phyloP scores from a whole-genome alignment of 2,329 filamentous ascomycete genomes.

The Aaosphaeria arxii region DNA sequence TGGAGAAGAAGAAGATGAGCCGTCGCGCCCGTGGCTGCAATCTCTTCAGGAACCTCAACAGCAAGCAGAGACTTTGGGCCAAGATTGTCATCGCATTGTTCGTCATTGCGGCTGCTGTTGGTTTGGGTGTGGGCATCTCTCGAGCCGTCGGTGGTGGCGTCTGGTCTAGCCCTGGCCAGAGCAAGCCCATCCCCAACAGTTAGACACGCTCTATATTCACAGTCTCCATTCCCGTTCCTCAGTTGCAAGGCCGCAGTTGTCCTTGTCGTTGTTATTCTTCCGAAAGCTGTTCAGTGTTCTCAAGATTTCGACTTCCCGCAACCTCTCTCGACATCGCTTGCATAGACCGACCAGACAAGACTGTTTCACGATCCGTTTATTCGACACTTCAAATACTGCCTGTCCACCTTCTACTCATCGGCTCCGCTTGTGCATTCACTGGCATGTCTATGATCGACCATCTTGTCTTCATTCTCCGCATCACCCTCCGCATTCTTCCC shows the following conservation, averaged over 20 bases:
- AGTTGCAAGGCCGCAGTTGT: no score
- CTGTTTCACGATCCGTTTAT: constrained; percentile 3
- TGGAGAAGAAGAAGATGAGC: constrained; percentile 40
- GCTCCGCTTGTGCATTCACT: neutral
- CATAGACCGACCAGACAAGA: constrained; percentile 2
- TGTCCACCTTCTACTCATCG: no score
- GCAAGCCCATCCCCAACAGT: constrained; percentile 26
- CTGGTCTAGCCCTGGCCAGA: constrained; percentile 39
- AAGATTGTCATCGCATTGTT: constrained; percentile 47
- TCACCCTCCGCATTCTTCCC: neutral
- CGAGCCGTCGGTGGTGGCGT: constrained; percentile 48
- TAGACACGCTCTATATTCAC: neutral
- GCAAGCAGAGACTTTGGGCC: constrained; percentile 43
- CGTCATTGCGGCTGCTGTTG: constrained; percentile 46
- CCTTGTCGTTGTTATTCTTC: no score
- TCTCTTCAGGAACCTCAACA: constrained; percentile 40
- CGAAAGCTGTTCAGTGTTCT: neutral
- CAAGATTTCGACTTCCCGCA: neutral
- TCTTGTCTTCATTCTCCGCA: neutral
- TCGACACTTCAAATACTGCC: neutral
- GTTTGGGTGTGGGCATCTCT: constrained; percentile 48
- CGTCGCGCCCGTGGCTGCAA: constrained; percentile 39
- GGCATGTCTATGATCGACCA: neutral
- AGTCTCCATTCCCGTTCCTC: neutral
- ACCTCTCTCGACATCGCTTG: constrained; percentile 2